These are phyloP conservation scores for Bassia scoparia DNA, from an alignment of 148 eudicot species.

Conservation along the genomic window DNA sequence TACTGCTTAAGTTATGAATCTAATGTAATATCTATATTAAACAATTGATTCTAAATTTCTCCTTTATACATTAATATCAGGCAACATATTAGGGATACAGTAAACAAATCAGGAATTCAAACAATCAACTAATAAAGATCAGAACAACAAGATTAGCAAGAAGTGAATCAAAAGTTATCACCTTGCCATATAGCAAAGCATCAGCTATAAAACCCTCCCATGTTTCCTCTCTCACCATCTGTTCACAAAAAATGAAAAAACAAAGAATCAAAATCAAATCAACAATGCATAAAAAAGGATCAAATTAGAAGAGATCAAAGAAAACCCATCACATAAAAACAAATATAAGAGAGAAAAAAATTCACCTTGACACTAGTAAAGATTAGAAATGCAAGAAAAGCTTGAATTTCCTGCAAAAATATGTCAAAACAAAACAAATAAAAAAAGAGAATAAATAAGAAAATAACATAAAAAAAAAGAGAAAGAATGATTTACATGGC, in stretches of 20 bases:
- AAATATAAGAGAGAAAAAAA: not conserved
- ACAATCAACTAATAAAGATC: not conserved
- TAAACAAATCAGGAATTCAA: not conserved
- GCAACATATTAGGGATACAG: no score
- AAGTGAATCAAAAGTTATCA: slow-evolving; percentile 14
- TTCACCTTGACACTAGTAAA: slow-evolving; percentile 66
- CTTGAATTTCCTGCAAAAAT: slow-evolving; percentile 79
- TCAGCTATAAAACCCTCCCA: slow-evolving; percentile 81
- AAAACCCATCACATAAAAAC: not conserved
- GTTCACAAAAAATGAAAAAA: not conserved
- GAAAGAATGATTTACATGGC: slow-evolving; percentile 46
- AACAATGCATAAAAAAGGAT: not conserved
- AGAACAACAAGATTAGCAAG: not conserved
- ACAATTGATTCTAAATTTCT: not conserved
- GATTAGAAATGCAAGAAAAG: slow-evolving; percentile 55
- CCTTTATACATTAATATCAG: no score
- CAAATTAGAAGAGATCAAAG: not conserved
- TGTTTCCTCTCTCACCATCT: slow-evolving; percentile 83
- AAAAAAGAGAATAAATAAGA: not conserved
- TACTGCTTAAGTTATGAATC: not conserved
- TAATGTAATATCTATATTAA: no score
- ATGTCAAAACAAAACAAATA: not conserved
- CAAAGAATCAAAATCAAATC: not conserved
- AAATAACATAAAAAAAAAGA: not conserved
- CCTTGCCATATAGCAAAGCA: slow-evolving; percentile 75